Evolutionary conservation across 495 filamentous ascomycete species (phyloP).

Genomic region (Aspergillus baeticus): DNA sequence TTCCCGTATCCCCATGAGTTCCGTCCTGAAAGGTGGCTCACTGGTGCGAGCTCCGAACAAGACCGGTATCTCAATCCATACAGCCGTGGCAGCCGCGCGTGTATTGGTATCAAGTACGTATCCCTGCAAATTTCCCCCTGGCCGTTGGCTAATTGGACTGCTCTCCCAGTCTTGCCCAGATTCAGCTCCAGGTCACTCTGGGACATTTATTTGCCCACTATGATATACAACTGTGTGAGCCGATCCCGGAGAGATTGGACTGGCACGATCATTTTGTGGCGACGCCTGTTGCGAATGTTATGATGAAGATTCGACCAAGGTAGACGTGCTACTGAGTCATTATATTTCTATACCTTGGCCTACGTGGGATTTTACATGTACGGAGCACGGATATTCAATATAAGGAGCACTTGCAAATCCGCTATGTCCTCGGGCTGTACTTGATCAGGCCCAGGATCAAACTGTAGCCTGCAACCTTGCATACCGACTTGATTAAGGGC

Average conservation of each 20-base stretch:
- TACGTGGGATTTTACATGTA: no score
- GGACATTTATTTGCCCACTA: neutral
- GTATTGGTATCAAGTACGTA: conserved; percentile 1
- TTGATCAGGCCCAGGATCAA: no score
- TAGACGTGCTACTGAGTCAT: no score
- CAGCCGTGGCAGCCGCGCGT: neutral
- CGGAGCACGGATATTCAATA: no score
- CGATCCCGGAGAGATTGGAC: neutral
- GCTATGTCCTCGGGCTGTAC: no score
- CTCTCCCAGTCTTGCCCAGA: neutral
- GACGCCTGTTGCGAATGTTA: neutral
- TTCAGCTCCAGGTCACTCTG: neutral
- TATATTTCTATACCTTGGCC: no score
- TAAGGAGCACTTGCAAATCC: no score
- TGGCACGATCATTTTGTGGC: conserved; percentile 1
- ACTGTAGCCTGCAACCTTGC: no score
- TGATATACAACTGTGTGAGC: neutral
- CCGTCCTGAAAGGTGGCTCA: neutral
- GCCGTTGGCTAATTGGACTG: neutral
- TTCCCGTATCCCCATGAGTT: neutral
- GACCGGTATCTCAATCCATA: conserved; percentile 2
- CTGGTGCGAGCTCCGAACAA: neutral
- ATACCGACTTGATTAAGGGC: no score
- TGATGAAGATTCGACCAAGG: no score
- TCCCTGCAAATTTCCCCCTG: neutral